These are phyloP conservation scores for Corymbia calophylla DNA, from an alignment of 441 rosid genomes.

Conservation along the genomic window DNA sequence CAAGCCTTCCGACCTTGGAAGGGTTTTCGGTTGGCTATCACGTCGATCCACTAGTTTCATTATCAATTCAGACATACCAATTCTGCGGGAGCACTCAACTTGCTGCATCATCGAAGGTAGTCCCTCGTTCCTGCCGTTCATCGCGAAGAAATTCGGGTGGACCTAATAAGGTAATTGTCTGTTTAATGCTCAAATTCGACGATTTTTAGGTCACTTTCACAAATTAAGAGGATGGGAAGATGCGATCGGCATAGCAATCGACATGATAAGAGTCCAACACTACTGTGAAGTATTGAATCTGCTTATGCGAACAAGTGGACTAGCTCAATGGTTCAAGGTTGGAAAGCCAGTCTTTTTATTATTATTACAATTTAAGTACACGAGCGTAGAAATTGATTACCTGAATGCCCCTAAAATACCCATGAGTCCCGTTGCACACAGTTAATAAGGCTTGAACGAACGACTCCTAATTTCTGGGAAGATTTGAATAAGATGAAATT, in stretches of 20 bases:
- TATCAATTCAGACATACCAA: background rate
- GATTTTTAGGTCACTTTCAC: background rate
- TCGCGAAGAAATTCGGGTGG: background rate
- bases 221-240: background rate
- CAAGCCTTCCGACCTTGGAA: background rate
- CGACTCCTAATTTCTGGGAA: background rate
- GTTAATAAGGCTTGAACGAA: background rate
- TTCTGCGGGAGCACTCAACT: background rate
- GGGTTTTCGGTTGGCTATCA: background rate
- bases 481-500: background rate
- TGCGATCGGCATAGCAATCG: background rate
- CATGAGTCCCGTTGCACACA: background rate
- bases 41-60: background rate
- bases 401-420: background rate
- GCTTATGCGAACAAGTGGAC: background rate
- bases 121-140: background rate
- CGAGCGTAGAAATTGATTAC: background rate
- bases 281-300: background rate
- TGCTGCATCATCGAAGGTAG: background rate
- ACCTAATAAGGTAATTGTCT: background rate
- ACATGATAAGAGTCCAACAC: background rate
- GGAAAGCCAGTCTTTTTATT: background rate
- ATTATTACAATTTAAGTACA: no score
- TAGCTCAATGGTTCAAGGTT: background rate
- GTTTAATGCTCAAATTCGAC: background rate